phyloP scores from a whole-genome alignment of 371 early-diverging fungal species.

The Funneliformis caledonium region DNA sequence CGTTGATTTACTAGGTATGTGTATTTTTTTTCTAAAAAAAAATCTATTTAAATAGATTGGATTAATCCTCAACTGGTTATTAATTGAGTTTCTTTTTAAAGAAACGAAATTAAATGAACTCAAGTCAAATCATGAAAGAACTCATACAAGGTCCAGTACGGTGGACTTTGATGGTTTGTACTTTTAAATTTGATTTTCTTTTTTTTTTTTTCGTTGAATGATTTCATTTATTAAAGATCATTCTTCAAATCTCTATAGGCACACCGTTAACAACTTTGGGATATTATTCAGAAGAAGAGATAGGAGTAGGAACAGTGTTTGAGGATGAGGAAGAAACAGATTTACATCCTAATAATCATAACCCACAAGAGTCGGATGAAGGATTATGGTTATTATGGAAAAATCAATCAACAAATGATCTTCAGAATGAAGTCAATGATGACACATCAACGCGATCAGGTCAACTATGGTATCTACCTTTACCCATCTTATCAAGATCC shows the following conservation, averaged over 20 bases:
- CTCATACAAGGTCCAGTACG: neutral
- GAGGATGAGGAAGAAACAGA: constrained; percentile 20
- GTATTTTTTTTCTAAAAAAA: neutral
- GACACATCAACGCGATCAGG: neutral
- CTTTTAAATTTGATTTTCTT: neutral
- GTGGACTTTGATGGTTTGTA: constrained; percentile 15
- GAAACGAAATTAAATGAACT: constrained; percentile 32
- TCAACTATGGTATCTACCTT: constrained; percentile 11
- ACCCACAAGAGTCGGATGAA: constrained; percentile 37
- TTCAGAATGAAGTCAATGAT: neutral
- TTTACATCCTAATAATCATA: neutral
- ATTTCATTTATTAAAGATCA: neutral
- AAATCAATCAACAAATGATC: neutral
- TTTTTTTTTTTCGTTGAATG: neutral
- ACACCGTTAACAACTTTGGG: constrained; percentile 21
- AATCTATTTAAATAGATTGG: neutral
- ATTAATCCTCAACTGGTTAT: neutral
- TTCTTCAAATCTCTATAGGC: neutral
- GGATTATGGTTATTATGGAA: constrained; percentile 40
- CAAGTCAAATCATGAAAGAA: neutral
- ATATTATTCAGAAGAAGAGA: neutral
- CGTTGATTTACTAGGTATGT: constrained; percentile 29
- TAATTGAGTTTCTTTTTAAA: neutral
- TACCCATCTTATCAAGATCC: constrained; percentile 1
- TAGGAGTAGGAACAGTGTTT: neutral